These are phyloP conservation scores for Chlorella sp. DNA, from an alignment of 139 green algal species.

Conservation along the genomic window DNA sequence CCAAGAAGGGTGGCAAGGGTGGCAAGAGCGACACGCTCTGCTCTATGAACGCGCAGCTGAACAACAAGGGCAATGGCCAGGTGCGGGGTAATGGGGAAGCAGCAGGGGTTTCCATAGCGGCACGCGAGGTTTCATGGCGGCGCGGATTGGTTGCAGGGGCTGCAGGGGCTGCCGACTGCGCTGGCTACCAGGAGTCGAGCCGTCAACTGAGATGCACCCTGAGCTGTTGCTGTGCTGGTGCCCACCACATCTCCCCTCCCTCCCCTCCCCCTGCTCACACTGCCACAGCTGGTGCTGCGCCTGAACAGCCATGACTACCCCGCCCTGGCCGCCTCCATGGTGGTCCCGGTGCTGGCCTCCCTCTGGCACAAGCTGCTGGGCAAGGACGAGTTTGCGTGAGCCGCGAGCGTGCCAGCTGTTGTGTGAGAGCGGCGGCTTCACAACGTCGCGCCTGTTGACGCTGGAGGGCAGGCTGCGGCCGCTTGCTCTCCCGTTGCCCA, in stretches of 20 bases:
- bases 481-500: too few species aligned
- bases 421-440: too few species aligned
- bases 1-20: slow-evolving; percentile 30
- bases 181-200: too few species aligned
- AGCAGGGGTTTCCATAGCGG: too few species aligned
- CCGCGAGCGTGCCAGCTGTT: too few species aligned
- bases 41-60: slow-evolving; percentile 40
- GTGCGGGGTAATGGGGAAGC: too few species aligned
- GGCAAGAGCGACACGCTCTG: slow-evolving; percentile 45
- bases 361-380: slow-evolving; percentile 37
- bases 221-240: background rate
- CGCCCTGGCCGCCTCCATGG: slow-evolving; percentile 39
- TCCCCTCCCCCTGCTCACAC: background rate
- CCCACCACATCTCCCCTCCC: background rate
- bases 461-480: too few species aligned
- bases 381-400: slow-evolving; percentile 30
- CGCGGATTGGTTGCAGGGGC: too few species aligned
- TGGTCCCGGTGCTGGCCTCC: slow-evolving; percentile 37
- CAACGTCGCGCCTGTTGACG: too few species aligned
- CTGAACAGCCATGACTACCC: slow-evolving; percentile 53
- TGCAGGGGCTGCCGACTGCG: too few species aligned
- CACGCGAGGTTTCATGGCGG: too few species aligned
- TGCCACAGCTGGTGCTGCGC: slow-evolving; percentile 22
- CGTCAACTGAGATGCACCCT: too few species aligned
- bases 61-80: slow-evolving; percentile 51